Evolutionary conservation across 352 stramenopile genomes (phyloP).

Genomic region (Pythium pyrilobum): DNA sequence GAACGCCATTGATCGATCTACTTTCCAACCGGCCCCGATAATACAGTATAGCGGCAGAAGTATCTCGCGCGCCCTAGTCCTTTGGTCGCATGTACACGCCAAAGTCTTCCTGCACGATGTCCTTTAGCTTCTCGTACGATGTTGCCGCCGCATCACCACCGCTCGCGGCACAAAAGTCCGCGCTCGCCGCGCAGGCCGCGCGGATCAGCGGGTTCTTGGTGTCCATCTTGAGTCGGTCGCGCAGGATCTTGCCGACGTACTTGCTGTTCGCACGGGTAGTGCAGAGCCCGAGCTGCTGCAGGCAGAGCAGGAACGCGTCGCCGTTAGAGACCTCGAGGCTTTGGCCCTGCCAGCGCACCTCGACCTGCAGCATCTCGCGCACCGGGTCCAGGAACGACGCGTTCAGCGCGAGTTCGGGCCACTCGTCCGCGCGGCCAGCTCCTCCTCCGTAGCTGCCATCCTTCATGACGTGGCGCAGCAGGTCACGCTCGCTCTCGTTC

Average conservation of each 20-base stretch:
- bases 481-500: slow-evolving; percentile 56
- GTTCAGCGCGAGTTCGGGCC: slow-evolving; percentile 61
- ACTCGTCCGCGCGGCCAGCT: slow-evolving; percentile 27
- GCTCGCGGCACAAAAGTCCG: slow-evolving; percentile 1
- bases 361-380: slow-evolving; percentile 42
- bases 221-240: slow-evolving; percentile 50
- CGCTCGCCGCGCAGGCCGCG: slow-evolving; percentile 13
- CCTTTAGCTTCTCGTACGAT: slow-evolving; percentile 43
- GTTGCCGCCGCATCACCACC: not conserved
- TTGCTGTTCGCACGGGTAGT: slow-evolving; percentile 41
- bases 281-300: slow-evolving; percentile 53
- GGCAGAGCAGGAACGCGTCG: slow-evolving; percentile 58
- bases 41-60: too few relatives aligned
- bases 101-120: slow-evolving; percentile 47
- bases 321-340: slow-evolving; percentile 47
- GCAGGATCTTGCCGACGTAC: slow-evolving; percentile 55
- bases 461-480: slow-evolving; percentile 33
- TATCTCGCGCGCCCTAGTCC: not conserved
- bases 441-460: too few relatives aligned
- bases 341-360: slow-evolving; percentile 45
- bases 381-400: slow-evolving; percentile 39
- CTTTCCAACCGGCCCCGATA: too few relatives aligned
- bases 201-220: slow-evolving; percentile 35
- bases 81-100: slow-evolving; percentile 33
- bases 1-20: too few relatives aligned